Evolutionary conservation across 331 rosid genomes (phyloP), one percentile per base, ranked within the genome.

Genomic region (Cydonia oblonga): DNA sequence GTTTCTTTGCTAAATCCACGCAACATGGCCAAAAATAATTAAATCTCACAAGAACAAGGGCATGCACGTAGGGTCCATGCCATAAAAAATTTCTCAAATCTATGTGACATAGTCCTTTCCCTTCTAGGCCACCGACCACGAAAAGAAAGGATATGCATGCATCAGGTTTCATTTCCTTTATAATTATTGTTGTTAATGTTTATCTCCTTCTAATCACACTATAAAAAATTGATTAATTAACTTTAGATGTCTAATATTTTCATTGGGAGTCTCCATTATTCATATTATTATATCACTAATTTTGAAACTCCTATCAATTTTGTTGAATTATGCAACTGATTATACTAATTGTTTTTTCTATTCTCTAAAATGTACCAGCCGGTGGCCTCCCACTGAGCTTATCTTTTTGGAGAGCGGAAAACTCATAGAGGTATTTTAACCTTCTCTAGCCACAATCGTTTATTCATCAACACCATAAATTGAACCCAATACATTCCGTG

Each of bases 71-170:
- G 64, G 35, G 64, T 60, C 64, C 64, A 60, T 22, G 40, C 38
- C 73, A 30, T 25, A 28, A 80, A 80, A 77, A 66, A 28, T 84
- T 44, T 72, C 18, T 25, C 28, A 22, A 29, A 62, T 11, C 52
- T 60, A 57, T 29, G 30, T 19, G 75, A 72, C 70, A 19, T 8
- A 11, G 62, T 49, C 51, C 40, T 69, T 38, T 49, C 49, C 64
- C 78, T 76, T 76, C 85, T 30, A 14, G 7, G 44, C 53, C 76
- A 35, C 61, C 64, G 68, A 65, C 59, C 1, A 23, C 24, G 7
- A 67, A 58, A 65, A 63, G 66, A 52, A 44, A 75, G 61, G 74
- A 70, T n/a, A 67, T 70, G 70, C 73, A 72, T 70, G 63, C 42
- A 35, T 35, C 42, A 78, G 19, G 65, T 60, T 74, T 64, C 69